Base-by-base conservation (phyloP, 306 rosid species). In the Biancaea sappan region DNA sequence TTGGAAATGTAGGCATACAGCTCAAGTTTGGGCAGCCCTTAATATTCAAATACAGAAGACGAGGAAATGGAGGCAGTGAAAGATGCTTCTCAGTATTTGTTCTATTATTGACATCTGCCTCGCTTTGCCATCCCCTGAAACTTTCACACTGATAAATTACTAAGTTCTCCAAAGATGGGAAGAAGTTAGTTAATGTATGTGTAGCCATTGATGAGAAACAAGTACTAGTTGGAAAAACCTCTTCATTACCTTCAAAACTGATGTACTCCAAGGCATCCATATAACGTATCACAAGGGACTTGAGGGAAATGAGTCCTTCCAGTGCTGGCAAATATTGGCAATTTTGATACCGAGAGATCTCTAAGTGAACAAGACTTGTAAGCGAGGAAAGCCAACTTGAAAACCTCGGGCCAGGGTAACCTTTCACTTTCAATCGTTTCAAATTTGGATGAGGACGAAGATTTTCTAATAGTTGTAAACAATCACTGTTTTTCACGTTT, bases 271-370 rank as follows among this genome's bases (percentile, higher is more conserved):
- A 4, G 1, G 53, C n/a, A 5, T 0, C 0, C 57, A 66, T 44
- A 0, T 0, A 0, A 0, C 0, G 0, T 6, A 66, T 16, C 0
- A 0, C 0, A 4, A 44, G 28, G 16, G 21, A 3, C 24, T 66
- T 18, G 0, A 66, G 43, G 0, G 8, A 66, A 2, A 18, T 6
- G n/a, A 66, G n/a, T 16, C 13, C 13, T 7, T 28, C 53, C 22
- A 66, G 16, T 1, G 15, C n/a, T 44, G 72, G 72, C 8, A 44
- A 13, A 26, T 15, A 14, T 46, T 14, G 72, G 3, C 37, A 46
- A 14, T 29, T 66, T 4, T 0, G 0, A 44, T 24, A 66, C 0
- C 0, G 0, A 0, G 0, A 0, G 13, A 66, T 0, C 0, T 0
- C 0, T 5, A 66, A 5, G 0, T 28, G 0, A 44, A 44, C 57